Base-by-base conservation (phyloP, 1,139 yeast species). In the Taphrina deformans region DNA sequence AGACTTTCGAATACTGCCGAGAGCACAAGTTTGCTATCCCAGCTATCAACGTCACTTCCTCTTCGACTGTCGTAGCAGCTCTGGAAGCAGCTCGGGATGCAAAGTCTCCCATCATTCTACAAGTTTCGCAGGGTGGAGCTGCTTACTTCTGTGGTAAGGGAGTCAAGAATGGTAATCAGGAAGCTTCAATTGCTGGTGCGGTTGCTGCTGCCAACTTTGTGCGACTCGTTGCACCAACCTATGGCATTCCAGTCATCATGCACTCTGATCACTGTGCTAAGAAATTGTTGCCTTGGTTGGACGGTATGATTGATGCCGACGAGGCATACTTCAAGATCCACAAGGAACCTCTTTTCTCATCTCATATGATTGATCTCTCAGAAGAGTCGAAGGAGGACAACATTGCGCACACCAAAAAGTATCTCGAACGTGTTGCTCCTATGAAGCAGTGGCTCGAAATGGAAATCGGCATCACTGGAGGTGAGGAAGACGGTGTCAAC, bases 381-480 rank as follows among this genome's bases (percentile, higher is more conserved):
- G 99, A 95, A 82, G 99, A 93, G 83, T 73, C 89, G 70, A 97
- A 95, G 79, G 96, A 90, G 70, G 96, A 88, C 82, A 93, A 93
- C 88, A 93, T 95, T 76, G 88, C 85, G 71, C 87, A 89, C 72
- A 92, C 98, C 84, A 96, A 81, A 79, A 88, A 90, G 83, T 95
- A 95, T 86, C 93, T 95, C 82, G 83, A 83, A 79, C 90, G 96
- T 81, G 91, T 90, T 86, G 82, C 96, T 78, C 91, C 89, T 82
- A 84, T 92, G 86, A 83, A 85, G 83, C 98, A 93, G 83, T 93
- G 95, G 93, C 86, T 93, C 78, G 99, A 93, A 85, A 95, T 93
- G 99, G 99, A 93, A 85, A 93, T 93, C 78, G 99, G 99, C 86
- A 93, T 93, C 85, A 95, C 99, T 78, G 98, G 99, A 82, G 99